These are phyloP conservation scores for Phlebiopsis gigantea DNA, from an alignment of 768 basidiomycete species.

Conservation along the genomic window DNA sequence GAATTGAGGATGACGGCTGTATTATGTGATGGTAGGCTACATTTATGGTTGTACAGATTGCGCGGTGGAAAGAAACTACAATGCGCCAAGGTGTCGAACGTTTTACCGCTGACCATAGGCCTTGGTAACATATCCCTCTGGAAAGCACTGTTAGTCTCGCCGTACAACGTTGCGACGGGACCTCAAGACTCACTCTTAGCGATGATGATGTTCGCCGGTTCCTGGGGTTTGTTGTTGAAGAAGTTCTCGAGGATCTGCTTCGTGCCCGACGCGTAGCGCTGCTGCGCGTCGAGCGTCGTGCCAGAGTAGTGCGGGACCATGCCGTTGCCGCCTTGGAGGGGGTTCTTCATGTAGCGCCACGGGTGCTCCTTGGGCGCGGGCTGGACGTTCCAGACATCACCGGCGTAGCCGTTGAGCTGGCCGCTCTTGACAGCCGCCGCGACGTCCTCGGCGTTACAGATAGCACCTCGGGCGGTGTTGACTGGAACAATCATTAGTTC, in stretches of 20 bases:
- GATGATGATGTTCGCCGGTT: conserved; percentile 78
- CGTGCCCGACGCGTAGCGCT: conserved; percentile 73
- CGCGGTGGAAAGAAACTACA: background rate
- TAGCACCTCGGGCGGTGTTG: conserved; percentile 91
- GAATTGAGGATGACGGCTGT: too few relatives aligned
- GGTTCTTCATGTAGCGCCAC: conserved; percentile 81
- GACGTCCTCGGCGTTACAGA: conserved; percentile 81
- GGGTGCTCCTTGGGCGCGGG: conserved; percentile 83
- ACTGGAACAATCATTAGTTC: conserved; percentile 30
- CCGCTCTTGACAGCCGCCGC: conserved; percentile 72
- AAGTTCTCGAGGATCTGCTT: conserved; percentile 71
- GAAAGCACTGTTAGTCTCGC: background rate
- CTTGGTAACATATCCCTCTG: conserved; percentile 15
- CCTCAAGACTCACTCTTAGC: conserved; percentile 43
- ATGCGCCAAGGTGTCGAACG: too few relatives aligned
- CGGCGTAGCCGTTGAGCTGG: conserved; percentile 52
- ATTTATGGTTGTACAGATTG: background rate
- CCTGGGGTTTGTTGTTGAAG: conserved; percentile 57
- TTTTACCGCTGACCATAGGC: conserved; percentile 12
- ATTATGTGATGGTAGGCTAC: background rate
- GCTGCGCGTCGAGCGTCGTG: conserved; percentile 86
- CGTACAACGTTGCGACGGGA: background rate
- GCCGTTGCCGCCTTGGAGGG: conserved; percentile 80
- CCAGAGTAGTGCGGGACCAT: conserved; percentile 83
- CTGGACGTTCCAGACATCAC: conserved; percentile 84